phyloP scores from a whole-genome alignment of 2,329 filamentous ascomycete genomes.

The Xylaria sp. region DNA sequence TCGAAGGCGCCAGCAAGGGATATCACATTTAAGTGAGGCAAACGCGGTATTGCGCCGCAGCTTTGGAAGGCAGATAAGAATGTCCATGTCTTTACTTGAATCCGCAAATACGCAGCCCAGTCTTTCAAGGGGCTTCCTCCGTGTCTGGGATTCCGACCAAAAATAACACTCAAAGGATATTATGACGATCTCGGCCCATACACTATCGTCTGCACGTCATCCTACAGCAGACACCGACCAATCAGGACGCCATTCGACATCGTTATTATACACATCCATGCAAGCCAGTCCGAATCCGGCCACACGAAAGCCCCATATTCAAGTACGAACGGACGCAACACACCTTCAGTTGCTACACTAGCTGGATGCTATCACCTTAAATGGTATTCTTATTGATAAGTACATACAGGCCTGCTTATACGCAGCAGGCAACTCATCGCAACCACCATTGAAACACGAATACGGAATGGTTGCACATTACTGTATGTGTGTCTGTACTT shows the following conservation, averaged over 20 bases:
- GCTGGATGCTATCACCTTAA: background rate
- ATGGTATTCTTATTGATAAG: background rate
- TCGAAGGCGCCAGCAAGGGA: slow-evolving; percentile 7
- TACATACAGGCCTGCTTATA: background rate
- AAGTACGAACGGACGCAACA: background rate
- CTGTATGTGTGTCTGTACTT: background rate
- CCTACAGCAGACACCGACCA: slow-evolving; percentile 20
- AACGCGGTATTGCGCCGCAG: background rate
- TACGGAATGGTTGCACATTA: background rate
- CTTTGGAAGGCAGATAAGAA: background rate
- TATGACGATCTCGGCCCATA: slow-evolving; percentile 15
- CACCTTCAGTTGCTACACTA: background rate
- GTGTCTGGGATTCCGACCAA: slow-evolving; percentile 1
- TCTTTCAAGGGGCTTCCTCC: slow-evolving; percentile 8
- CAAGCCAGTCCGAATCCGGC: slow-evolving; percentile 33
- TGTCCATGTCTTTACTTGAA: background rate
- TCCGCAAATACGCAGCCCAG: background rate
- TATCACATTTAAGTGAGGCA: background rate
- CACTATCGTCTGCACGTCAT: slow-evolving; percentile 35
- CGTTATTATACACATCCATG: slow-evolving; percentile 12
- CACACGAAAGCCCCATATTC: slow-evolving; percentile 3
- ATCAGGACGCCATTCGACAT: slow-evolving; percentile 9
- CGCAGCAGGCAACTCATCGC: background rate
- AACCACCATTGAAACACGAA: slow-evolving; percentile 5
- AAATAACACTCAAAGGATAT: slow-evolving; percentile 19